Evolutionary conservation across 179 eudicot species (phyloP), one percentile per base, ranked within the genome.

Genomic region (Heliamphora pulchella): DNA sequence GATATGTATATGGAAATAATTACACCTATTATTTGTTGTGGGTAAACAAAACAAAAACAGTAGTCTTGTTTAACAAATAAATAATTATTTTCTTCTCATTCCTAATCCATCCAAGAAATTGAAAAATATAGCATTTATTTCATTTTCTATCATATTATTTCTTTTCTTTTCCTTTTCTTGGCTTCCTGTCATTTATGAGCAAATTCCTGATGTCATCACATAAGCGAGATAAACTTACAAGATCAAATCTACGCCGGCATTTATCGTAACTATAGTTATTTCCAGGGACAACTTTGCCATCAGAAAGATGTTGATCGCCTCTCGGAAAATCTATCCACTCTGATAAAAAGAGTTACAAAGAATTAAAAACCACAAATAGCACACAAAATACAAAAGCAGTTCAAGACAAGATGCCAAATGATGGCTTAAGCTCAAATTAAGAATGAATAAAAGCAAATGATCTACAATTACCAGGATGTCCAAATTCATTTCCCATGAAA

Each of bases 401-500:
- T 39, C 41, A 61, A 61, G 59, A 18, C 9, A 57, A 7, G 63
- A 51, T 17, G 74, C 9, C n/a, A 54, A 47, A 50, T 64, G 41
- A 61, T 20, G 70, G 76, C 65, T 4, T 46, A 46, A 41, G 17
- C 57, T 43, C 46, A 57, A 74, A 59, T 11, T n/a, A 75, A 20
- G 46, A 18, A 78, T 4, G 43, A 68, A 62, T 14, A 54, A 71
- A 31, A 63, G 3, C 51, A 76, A 74, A 43, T 62, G 44, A 55
- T 9, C 70, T 51, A 79, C 72, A 57, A 78, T 75, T 87, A 96
- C 99, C 99, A 83, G 99, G 99, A 89, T 96, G 99, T 61, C 99
- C 99, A 83, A 96, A 96, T 89, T 96, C 99, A 87, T 96, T 96
- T 87, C 99, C 99, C 99, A 96, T 96, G 87, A 96, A 96, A 86